phyloP scores from a whole-genome alignment of 2,329 filamentous ascomycete genomes.

The Curvularia hawaiiensis region DNA sequence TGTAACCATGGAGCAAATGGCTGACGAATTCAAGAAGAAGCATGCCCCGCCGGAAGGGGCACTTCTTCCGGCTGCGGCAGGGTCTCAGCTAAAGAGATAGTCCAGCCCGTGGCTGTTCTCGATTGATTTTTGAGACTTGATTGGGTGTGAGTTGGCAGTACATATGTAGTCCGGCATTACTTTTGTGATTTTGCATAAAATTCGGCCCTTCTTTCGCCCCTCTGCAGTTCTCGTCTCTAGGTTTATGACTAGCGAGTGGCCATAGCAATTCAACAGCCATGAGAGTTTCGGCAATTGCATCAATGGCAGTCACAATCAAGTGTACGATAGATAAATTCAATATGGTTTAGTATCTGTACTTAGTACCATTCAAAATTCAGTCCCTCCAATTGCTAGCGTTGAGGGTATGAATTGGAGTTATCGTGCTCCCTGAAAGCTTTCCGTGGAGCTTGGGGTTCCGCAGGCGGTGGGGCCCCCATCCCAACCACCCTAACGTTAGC shows the following conservation, averaged over 20 bases:
- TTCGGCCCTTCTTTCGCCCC: neutral
- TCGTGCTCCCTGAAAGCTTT: neutral
- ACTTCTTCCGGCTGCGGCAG: slow-evolving; percentile 62
- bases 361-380: neutral
- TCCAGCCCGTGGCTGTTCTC: neutral
- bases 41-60: slow-evolving; percentile 63
- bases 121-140: no score
- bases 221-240: neutral
- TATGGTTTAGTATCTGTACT: neutral
- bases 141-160: neutral
- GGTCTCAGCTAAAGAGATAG: slow-evolving; percentile 55
- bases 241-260: neutral
- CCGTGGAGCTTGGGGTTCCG: neutral
- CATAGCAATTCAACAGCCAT: neutral
- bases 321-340: neutral
- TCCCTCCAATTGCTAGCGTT: neutral
- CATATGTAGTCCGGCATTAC: neutral
- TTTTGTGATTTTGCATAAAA: neutral
- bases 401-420: neutral
- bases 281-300: neutral
- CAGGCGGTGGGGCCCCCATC: neutral
- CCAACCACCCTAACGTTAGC: neutral
- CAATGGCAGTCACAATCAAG: neutral
- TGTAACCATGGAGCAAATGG: slow-evolving; percentile 73
- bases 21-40: slow-evolving; percentile 72